phyloP scores from a whole-genome alignment of 805 yeast species.

The Kuraishia piskuri region DNA sequence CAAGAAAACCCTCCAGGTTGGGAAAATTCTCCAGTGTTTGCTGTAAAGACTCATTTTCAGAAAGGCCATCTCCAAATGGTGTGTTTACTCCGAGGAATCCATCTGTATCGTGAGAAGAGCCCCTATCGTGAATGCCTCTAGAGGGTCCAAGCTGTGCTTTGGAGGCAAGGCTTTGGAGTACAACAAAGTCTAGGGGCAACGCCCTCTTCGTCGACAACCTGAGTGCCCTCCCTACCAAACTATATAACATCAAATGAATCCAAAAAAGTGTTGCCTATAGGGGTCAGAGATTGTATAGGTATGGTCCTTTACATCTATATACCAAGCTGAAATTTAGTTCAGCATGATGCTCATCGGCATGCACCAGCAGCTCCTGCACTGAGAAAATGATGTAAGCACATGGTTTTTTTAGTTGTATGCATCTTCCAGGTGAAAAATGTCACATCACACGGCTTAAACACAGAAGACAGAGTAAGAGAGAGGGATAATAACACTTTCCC shows the following conservation, averaged over 20 bases:
- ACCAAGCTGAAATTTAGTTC: neutral
- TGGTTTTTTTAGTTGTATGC: neutral
- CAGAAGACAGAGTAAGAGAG: no score
- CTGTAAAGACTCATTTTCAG: conserved; percentile 7
- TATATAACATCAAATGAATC: neutral
- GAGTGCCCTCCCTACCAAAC: neutral
- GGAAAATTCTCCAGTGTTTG: conserved; percentile 11
- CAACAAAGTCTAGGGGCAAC: neutral
- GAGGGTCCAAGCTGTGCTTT: neutral
- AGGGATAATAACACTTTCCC: no score
- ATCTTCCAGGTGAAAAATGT: neutral
- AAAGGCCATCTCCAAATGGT: conserved; percentile 12
- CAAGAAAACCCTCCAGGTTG: conserved; percentile 4
- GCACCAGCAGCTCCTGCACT: neutral
- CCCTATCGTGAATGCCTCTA: neutral
- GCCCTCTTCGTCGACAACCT: neutral
- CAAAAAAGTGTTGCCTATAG: no score
- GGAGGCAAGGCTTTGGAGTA: neutral
- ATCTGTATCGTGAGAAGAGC: neutral
- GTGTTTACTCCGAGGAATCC: conserved; percentile 17
- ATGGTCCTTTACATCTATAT: no score
- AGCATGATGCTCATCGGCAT: neutral
- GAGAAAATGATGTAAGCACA: neutral
- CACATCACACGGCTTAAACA: no score
- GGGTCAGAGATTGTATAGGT: no score